Evolutionary conservation across 371 early-diverging fungal species (phyloP).

Genomic region (Entomophthora muscae): DNA sequence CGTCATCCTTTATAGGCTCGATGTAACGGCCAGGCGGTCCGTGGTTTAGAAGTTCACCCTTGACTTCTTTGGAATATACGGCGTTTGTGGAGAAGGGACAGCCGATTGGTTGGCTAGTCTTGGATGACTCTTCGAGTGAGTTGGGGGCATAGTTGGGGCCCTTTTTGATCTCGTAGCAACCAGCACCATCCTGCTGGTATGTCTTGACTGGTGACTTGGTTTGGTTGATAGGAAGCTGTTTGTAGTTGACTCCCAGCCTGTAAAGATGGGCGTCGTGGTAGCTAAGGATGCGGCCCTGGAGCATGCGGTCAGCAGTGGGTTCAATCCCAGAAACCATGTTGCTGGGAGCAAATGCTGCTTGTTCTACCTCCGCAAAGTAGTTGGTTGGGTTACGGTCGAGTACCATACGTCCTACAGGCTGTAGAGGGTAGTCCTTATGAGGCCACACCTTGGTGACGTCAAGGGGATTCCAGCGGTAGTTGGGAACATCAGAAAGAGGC

Average conservation of each 20-base stretch:
- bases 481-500: conserved; percentile 46
- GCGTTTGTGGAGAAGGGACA: conserved; percentile 12
- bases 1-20: conserved; percentile 27
- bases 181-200: conserved; percentile 49
- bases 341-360: conserved; percentile 55
- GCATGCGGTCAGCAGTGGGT: conserved; percentile 44
- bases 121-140: conserved; percentile 18
- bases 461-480: conserved; percentile 55
- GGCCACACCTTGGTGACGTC: conserved; percentile 76
- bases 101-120: conserved; percentile 18
- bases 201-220: conserved; percentile 27
- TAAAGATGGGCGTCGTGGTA: conserved; percentile 63
- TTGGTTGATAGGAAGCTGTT: conserved; percentile 53
- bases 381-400: conserved; percentile 60
- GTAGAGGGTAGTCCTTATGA: conserved; percentile 51
- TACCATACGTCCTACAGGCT: conserved; percentile 48
- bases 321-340: conserved; percentile 60
- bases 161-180: conserved; percentile 25
- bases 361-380: conserved; percentile 68
- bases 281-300: conserved; percentile 59
- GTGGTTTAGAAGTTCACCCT: neutral
- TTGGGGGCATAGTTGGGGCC: conserved; percentile 50
- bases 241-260: conserved; percentile 55
- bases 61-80: neutral
- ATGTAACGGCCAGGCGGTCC: conserved; percentile 32